Evolutionary conservation across 495 filamentous ascomycete genomes (phyloP), one percentile per base, ranked within the genome.

Genomic region (Neurospora sp.): DNA sequence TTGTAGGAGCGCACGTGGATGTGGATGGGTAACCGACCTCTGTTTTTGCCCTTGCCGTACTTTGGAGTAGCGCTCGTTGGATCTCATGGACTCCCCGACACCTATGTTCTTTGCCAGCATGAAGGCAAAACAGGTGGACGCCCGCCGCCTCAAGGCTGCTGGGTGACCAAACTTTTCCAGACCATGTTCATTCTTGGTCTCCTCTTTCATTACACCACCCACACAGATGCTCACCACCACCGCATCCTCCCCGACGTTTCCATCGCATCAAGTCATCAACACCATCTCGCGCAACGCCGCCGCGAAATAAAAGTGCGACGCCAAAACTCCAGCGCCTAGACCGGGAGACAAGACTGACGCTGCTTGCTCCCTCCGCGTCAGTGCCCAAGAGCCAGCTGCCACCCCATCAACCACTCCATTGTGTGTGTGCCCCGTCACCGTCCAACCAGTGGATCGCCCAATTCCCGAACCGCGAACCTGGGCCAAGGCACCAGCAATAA

Each of bases 111-210:
- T 79, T 79, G 75, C 74, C 79, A 81, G 78, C 79, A 81, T 81
- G 79, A 81, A 81, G 79, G 78, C 79, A 81, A 81, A 81, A 81
- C 79, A 81, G 78, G 77, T 80, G 77, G 77, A 78, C 74, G 76
- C 79, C 78, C 76, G 76, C 78, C 77, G 76, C 79, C 78, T 78
- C 78, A 74, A 77, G 79, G 77, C 77, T 80, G 78, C 78, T 78
- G 79, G 73, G 79, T 71, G 73, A 77, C 79, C 79, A 77, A 79
- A 79, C 79, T 79, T 79, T 77, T 77, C 73, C 76, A 74, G 42
- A 48, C 75, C 74, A 62, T 71, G 72, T 73, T 72, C 78, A 76
- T 77, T 74, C 71, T 74, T 71, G 59, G 69, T 74, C 59, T 69
- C 72, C 59, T 70, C 46, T 42, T 66, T 70, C 42, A 39, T 70